Base-by-base conservation (phyloP, 2,329 filamentous ascomycete genomes). In the Sclerotinia nivalis region DNA sequence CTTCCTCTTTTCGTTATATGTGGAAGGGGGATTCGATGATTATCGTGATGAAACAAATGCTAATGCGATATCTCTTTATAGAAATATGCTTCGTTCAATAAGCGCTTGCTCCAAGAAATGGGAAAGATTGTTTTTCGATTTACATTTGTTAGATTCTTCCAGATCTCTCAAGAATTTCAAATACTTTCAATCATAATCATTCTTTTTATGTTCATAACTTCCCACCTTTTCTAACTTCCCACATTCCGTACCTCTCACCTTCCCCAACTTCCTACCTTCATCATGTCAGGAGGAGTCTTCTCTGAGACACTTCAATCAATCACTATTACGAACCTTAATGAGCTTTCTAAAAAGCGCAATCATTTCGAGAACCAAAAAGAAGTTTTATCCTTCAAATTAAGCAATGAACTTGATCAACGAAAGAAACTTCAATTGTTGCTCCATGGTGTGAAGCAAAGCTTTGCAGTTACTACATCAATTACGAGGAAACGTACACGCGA, bases 301-400 rank as follows among this genome's bases (percentile, higher is more conserved):
- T 85, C 85, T 8, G 80, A 85, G 68, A 86, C 85, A 20, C 82
- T 87, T 40, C 82, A 84, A 67, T 83, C 84, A 47, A 85, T 87
- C 75, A 88, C 85, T 28, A 79, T 80, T 52, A 85, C 84, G 70
- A 89, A 88, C 74, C 83, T 89, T 71, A 80, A 80, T n/a, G 85
- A 88, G 73, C 81, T 89, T 10, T 80, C 82, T 40, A 84, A 84
- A 72, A 83, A 86, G 71, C 84, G 83, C 37, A 77, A 78, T 0
- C 77, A 82, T 3, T 88, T 86, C 73, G 81, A 85, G 67, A 76
- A 78, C 47, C 81, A 80, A 52, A 86, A 86, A 72, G 71, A 77
- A 6, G 74, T 79, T 1, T 79, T 85, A 6, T 72, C 83, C 37
- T 72, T 76, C 58, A 69, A 70, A 12, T 73, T 80, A 50, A 71